These are phyloP conservation scores for Collariella sp. DNA, from an alignment of 495 filamentous ascomycete genomes.

Conservation along the genomic window DNA sequence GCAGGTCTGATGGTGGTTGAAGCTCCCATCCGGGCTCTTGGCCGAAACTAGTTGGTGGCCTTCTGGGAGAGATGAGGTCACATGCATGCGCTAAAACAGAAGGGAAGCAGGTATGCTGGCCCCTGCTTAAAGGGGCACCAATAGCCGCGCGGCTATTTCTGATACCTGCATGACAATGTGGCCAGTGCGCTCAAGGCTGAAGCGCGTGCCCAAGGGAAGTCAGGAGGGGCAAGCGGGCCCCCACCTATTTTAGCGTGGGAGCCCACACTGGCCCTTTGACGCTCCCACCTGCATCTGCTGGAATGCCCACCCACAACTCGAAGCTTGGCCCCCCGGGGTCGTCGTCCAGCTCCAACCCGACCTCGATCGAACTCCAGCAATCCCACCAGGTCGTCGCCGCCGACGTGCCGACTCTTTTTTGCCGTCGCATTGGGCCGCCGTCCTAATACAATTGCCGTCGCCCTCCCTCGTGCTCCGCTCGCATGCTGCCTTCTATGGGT, in stretches of 20 bases:
- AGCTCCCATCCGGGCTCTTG: too few species aligned
- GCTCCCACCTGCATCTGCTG: neutral
- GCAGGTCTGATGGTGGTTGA: too few species aligned
- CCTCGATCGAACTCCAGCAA: neutral
- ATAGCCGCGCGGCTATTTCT: neutral
- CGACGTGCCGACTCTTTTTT: neutral
- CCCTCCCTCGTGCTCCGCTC: neutral
- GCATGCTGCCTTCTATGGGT: slow-evolving; percentile 20
- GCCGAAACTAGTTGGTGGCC: too few species aligned
- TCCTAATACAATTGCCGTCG: neutral
- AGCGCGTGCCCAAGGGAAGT: neutral
- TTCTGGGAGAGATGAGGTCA: too few species aligned
- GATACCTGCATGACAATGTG: neutral
- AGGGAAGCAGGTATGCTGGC: too few species aligned
- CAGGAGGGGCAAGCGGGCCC: slow-evolving; percentile 1
- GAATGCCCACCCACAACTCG: neutral
- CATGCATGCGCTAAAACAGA: too few species aligned
- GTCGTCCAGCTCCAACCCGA: neutral
- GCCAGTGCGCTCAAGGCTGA: slow-evolving; percentile 4
- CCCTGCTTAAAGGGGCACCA: neutral
- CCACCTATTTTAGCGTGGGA: neutral
- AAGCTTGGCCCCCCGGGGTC: neutral
- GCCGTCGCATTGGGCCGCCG: neutral
- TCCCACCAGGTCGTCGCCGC: neutral
- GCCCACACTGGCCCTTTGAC: neutral